phyloP scores from a whole-genome alignment of 148 eudicot genomes.

The Spergularia bocconei region DNA sequence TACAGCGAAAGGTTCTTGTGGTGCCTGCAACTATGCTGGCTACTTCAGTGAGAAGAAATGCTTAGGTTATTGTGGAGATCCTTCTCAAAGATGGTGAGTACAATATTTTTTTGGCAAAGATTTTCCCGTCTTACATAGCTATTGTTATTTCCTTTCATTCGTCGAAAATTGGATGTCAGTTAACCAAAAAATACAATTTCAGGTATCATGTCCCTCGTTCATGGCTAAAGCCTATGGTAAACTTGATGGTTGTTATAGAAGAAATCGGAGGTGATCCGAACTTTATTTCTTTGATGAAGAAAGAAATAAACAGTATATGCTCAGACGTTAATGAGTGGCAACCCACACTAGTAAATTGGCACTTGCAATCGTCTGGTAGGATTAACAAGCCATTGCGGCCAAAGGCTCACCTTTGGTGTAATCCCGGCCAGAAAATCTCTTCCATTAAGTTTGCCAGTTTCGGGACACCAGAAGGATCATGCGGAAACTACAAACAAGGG shows the following conservation, averaged over 20 bases:
- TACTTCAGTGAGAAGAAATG: slow-evolving; percentile 69
- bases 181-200: slow-evolving; percentile 23
- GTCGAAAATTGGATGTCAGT: background rate
- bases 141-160: background rate
- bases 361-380: slow-evolving; percentile 53
- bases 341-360: slow-evolving; percentile 55
- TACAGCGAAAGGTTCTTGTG: slow-evolving; percentile 63
- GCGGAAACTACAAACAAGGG: slow-evolving; percentile 70
- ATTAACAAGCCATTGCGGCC: slow-evolving; percentile 57
- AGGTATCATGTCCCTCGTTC: slow-evolving; percentile 93
- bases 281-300: slow-evolving; percentile 65
- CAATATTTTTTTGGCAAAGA: background rate
- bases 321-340: slow-evolving; percentile 71
- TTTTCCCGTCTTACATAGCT: background rate
- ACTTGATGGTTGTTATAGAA: slow-evolving; percentile 74
- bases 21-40: slow-evolving; percentile 64
- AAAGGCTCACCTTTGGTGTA: slow-evolving; percentile 69
- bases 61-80: slow-evolving; percentile 63
- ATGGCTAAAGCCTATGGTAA: slow-evolving; percentile 72
- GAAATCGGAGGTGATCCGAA: slow-evolving; percentile 79
- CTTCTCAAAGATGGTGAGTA: slow-evolving; percentile 83
- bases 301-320: slow-evolving; percentile 60
- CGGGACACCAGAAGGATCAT: slow-evolving; percentile 70
- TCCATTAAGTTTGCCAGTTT: slow-evolving; percentile 80
- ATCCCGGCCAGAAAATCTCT: slow-evolving; percentile 62